Evolutionary conservation across 768 basidiomycete genomes (phyloP), one percentile per base, ranked within the genome.

Genomic region (Leccinum aurantiacum): DNA sequence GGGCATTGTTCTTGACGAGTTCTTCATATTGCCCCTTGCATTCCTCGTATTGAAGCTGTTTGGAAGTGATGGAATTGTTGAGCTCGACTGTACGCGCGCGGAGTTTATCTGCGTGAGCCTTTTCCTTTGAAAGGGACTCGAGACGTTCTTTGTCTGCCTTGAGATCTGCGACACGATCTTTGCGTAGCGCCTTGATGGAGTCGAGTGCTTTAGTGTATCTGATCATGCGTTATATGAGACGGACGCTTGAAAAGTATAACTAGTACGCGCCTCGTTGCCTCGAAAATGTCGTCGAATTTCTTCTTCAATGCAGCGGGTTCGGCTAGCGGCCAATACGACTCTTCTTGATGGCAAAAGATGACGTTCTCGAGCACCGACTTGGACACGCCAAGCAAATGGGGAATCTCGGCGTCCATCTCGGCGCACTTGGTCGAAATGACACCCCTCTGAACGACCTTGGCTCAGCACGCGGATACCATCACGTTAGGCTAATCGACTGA

Each of bases 211-310:
- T 98, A 0, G 96, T 98, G 74, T 98, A 99, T 68, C 95, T 97
- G 38, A 44, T n/a, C 33, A 60, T 54, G 29, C n/a, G n/a, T n/a
- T 31, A 25, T 14, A 47, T 8, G 52, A 25, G n/a, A n/a, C 1
- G 14, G n/a, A 31, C 0, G 7, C 2, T 10, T 24, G 2, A 31
- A 49, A 15, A 35, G 6, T 1, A 14, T 25, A 14, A 24, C n/a
- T 10, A 51, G 37, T 48, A 69, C 79, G 33, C 54, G 91, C 94
- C 90, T 90, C 19, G 95, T 98, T 4, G 97, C 97, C 74, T 99
- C 97, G 67, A 99, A 98, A 58, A 99, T 99, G 68, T 99, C 97
- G 67, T 99, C 97, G 62, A 99, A 99, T 72, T 98, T 98, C 82
- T 98, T 98, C 82, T 99, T 99, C 38, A 99, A 76, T 0, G 86